Evolutionary conservation across 305 asterid species (phyloP).

Genomic region (Solanum hybrid): DNA sequence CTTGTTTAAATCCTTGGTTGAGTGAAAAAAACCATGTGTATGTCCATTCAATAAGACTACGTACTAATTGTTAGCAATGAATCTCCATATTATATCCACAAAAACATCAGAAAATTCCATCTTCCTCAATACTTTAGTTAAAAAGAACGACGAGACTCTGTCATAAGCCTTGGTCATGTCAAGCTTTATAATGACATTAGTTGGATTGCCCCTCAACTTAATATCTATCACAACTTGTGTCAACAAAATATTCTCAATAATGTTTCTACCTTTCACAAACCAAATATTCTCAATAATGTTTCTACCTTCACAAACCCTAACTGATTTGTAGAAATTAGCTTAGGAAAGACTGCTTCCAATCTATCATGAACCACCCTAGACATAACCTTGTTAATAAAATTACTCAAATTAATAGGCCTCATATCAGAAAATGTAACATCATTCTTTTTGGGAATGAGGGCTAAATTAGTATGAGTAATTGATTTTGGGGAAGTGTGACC

Average conservation of each 20-base stretch:
- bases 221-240: neutral
- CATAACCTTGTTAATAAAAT: neutral
- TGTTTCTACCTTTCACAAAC: too few relatives aligned
- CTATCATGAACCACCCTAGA: neutral
- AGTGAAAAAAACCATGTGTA: neutral
- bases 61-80: neutral
- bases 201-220: neutral
- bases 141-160: neutral
- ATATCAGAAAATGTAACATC: neutral
- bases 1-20: neutral
- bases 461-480: neutral
- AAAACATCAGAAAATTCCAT: too few relatives aligned
- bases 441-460: neutral
- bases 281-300: too few relatives aligned
- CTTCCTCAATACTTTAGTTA: neutral
- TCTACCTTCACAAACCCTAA: neutral
- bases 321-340: neutral
- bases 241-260: neutral
- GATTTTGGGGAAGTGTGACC: neutral
- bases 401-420: neutral
- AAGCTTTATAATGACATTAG: neutral
- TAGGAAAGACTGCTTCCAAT: neutral
- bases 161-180: neutral
- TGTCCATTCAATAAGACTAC: neutral
- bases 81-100: neutral